These are phyloP conservation scores for Phyllosticta ampelicida DNA, from an alignment of 2,329 filamentous ascomycete species.

Conservation along the genomic window DNA sequence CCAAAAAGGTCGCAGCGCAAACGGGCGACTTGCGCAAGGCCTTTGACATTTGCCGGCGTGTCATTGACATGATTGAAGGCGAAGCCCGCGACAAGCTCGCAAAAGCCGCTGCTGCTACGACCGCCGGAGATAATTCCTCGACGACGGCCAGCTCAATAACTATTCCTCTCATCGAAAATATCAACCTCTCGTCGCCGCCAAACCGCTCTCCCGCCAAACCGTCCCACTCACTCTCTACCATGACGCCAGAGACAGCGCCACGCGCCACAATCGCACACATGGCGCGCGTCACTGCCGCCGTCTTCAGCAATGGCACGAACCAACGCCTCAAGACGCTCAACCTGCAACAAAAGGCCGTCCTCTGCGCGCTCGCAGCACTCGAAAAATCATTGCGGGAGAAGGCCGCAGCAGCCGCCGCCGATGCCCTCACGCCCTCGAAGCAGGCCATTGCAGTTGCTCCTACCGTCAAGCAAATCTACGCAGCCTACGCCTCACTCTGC, in stretches of 20 bases:
- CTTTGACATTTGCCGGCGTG: constrained; percentile 84
- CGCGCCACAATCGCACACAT: constrained; percentile 83
- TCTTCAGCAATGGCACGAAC: constrained; percentile 78
- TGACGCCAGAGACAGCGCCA: constrained; percentile 71
- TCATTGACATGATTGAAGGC: constrained; percentile 77
- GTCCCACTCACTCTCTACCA: constrained; percentile 40
- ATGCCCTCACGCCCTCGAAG: constrained; percentile 30
- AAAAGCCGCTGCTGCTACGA: constrained; percentile 42
- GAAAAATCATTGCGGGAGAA: constrained; percentile 59
- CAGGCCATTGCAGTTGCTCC: constrained; percentile 51
- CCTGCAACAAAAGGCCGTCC: constrained; percentile 88
- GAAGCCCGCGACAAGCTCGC: constrained; percentile 69
- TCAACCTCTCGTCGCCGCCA: constrained; percentile 54
- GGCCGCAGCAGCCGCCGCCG: constrained; percentile 8
- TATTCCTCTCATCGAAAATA: constrained; percentile 68
- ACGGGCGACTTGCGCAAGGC: constrained; percentile 91
- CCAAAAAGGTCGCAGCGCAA: constrained; percentile 88
- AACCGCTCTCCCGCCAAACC: constrained; percentile 32
- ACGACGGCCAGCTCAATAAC: constrained; percentile 56
- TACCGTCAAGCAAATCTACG: constrained; percentile 73
- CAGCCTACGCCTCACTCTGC: constrained; percentile 73
- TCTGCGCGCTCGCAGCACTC: constrained; percentile 80
- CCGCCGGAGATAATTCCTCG: constrained; percentile 39
- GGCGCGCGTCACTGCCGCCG: constrained; percentile 78
- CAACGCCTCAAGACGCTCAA: constrained; percentile 82